Base-by-base conservation (phyloP, 768 basidiomycete species). In the Lentinula edodes region DNA sequence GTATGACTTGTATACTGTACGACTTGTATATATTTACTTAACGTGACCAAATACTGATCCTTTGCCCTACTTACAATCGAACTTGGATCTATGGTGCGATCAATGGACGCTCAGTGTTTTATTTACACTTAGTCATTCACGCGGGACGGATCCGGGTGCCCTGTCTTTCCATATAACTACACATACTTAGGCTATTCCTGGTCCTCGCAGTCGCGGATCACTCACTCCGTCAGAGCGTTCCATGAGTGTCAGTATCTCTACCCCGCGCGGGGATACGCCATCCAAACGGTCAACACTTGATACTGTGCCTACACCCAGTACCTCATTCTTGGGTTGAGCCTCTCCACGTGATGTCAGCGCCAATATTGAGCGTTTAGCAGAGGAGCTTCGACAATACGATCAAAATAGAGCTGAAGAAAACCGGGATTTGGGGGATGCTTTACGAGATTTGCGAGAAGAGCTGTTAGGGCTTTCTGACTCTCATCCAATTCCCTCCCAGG, bases 371-470 rank as follows among this genome's bases (percentile, higher is more conserved):
- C 69, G 75, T 23, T 69, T 84, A 9, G 78, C 75, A 1, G 84
- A 90, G 56, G 86, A 90, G 57, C 67, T 93, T 12, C 76, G 75
- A 8, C 69, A 72, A 2, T 79, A 78, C 60, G 85, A 93, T 65
- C 75, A 80, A 36, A 75, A 78, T 16, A 76, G 89, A 58, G 86
- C 84, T 0, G 77, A 82, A 2, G 90, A 95, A 65, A 82, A 79
- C 35, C 77, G 82, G 32, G 86, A 87, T 13, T 69, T 95, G 7
- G 78, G 81, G 0, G 84, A 83, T 51, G 86, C 89, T 67, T 78
- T 96, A 4, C 82, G 82, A 56, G 82, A 85, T 0, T 83, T 97
- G 42, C 82, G 88, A 61, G 78, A 87, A 41, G 86, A 90, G 64
- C 74, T 96, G 2, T 78, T 78, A 12, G 83, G 86, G 50, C 76